Conservation (phyloP, 2,329 filamentous ascomycete species). For the Microdochium nivale region DNA sequence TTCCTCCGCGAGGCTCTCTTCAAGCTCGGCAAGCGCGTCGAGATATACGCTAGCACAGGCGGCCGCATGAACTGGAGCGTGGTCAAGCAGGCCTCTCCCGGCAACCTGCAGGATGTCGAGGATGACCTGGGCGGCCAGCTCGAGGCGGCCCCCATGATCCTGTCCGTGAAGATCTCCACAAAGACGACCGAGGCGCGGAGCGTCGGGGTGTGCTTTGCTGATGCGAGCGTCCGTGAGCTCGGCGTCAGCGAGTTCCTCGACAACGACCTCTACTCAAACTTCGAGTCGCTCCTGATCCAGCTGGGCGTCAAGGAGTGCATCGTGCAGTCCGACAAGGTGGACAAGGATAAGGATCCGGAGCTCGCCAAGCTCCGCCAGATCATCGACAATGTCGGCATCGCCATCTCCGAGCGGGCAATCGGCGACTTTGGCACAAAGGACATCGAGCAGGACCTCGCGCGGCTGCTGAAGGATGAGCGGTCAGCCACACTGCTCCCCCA, state of each 20-base stretch:
- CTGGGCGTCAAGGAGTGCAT: constrained; percentile 92
- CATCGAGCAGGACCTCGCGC: constrained; percentile 88
- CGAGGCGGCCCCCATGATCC: constrained; percentile 85
- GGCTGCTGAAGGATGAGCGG: constrained; percentile 79
- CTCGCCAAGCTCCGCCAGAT: constrained; percentile 80
- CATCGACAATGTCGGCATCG: constrained; percentile 85
- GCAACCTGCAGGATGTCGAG: constrained; percentile 93
- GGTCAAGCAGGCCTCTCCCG: constrained; percentile 84
- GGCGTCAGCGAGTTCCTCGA: constrained; percentile 98
- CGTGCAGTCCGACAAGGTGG: constrained; percentile 66
- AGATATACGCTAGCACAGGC: constrained; percentile 73
- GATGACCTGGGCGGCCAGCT: constrained; percentile 84
- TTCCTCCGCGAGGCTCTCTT: constrained; percentile 93
- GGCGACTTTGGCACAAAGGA: constrained; percentile 81
- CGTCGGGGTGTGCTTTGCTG: constrained; percentile 94
- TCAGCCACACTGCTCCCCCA: constrained; percentile 72
- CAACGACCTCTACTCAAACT: constrained; percentile 97
- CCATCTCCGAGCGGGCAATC: constrained; percentile 69
- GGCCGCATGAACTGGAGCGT: constrained; percentile 89
- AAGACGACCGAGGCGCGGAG: constrained; percentile 76
- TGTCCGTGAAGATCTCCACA: constrained; percentile 89
- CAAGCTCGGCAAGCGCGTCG: constrained; percentile 79
- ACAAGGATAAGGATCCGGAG: constrained; percentile 84
- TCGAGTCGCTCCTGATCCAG: constrained; percentile 92
- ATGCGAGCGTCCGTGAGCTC: constrained; percentile 90